A percentile compares a stretch with the other conserved stretches of the same genome.
These are phyloP conservation scores for Acanthamoeba royreba DNA, from an alignment of 208 protist species.

Conservation along the genomic window DNA sequence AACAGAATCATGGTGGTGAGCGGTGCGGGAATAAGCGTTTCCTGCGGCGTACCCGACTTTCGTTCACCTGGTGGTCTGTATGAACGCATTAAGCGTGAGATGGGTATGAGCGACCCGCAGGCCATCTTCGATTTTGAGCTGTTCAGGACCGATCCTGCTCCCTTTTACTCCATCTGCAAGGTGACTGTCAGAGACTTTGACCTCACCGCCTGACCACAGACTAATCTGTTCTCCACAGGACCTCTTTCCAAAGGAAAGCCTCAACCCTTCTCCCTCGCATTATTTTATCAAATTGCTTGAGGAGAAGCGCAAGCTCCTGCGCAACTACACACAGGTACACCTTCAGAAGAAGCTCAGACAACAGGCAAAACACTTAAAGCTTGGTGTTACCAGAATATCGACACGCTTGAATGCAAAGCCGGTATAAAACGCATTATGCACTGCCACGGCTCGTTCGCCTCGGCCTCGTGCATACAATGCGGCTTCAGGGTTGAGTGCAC, in stretches of 20 bases:
- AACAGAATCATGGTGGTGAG: not conserved
- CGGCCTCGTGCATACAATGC: constrained; percentile 47
- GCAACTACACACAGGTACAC: constrained; percentile 57
- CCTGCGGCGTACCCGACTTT: constrained; percentile 77
- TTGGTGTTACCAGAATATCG: constrained; percentile 70
- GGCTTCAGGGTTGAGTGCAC: not conserved
- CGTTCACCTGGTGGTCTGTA: constrained; percentile 74
- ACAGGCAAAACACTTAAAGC: not conserved
- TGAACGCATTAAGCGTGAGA: constrained; percentile 55
- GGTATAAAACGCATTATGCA: constrained; percentile 53
- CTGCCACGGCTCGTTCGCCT: constrained; percentile 63
- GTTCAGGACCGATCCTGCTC: constrained; percentile 57
- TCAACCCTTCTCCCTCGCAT: constrained; percentile 64
- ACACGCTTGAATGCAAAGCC: constrained; percentile 67
- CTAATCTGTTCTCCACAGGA: constrained; percentile 6
- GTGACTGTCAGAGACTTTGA: not conserved
- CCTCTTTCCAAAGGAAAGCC: constrained; percentile 41
- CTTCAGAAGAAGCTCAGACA: too few relatives aligned
- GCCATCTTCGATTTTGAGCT: constrained; percentile 74
- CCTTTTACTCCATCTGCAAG: constrained; percentile 61
- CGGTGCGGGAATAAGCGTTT: constrained; percentile 54
- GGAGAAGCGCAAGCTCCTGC: constrained; percentile 53
- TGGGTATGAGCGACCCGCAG: constrained; percentile 61
- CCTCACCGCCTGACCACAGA: not conserved
- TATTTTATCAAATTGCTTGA: constrained; percentile 67